Percentiles rank a stretch among this genome's conserved stretches.
These are phyloP conservation scores for Naematelia aurantialba DNA, from an alignment of 768 basidiomycete species.

Conservation along the genomic window DNA sequence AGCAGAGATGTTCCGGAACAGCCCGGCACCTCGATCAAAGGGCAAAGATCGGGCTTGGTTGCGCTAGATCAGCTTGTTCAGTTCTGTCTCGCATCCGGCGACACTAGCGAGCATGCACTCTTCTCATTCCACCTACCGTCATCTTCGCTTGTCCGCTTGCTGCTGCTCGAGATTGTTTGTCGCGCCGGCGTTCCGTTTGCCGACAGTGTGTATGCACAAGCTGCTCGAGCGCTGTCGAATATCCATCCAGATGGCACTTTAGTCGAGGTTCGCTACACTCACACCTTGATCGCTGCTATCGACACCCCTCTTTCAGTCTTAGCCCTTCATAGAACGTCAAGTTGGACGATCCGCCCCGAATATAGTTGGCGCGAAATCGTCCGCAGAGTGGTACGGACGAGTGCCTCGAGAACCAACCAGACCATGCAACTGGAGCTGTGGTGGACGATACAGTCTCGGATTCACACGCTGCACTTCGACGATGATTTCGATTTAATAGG, in stretches of 20 bases:
- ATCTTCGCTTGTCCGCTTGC: not conserved
- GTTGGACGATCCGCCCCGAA: not conserved
- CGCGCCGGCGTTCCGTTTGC: constrained; percentile 5
- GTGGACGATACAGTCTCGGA: constrained; percentile 15
- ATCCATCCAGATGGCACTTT: not conserved
- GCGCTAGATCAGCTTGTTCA: not conserved
- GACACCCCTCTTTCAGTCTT: not conserved
- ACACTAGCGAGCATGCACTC: not conserved
- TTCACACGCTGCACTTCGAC: not conserved
- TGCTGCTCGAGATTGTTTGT: not conserved
- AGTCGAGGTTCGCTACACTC: not conserved
- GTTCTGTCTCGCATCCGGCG: not conserved
- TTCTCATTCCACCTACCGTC: not conserved
- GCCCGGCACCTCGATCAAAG: constrained; percentile 5
- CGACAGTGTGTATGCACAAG: not conserved
- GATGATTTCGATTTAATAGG: constrained; percentile 7
- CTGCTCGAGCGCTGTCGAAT: not conserved
- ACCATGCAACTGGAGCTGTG: constrained; percentile 11
- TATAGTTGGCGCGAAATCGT: not conserved
- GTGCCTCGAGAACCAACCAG: constrained; percentile 1
- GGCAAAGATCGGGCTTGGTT: constrained; percentile 6
- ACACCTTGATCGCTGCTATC: not conserved
- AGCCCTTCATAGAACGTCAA: not conserved
- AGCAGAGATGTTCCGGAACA: constrained; percentile 22
- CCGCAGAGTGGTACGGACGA: not conserved